Percentiles rank a stretch among this genome's conserved stretches.
phyloP scores from a whole-genome alignment of 192 early-diverging fungal species.

The Neocallimastix lanati region DNA sequence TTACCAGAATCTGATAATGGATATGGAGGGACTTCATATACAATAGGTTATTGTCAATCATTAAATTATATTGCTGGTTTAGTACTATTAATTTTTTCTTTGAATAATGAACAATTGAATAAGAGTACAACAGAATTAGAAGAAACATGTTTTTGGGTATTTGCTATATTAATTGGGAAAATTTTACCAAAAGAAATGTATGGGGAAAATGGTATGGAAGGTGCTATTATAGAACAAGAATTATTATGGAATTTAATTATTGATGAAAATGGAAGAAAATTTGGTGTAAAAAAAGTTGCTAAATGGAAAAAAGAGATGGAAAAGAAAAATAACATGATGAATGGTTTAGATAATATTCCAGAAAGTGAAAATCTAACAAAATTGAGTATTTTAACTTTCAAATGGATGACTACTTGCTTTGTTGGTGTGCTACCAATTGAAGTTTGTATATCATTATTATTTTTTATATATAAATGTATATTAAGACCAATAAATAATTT shows the following conservation, averaged over 20 bases:
- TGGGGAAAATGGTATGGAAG: constrained; percentile 47
- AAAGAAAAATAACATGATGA: constrained; percentile 2
- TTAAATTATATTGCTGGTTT: constrained; percentile 63
- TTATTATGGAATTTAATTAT: constrained; percentile 34
- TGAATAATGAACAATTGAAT: not conserved
- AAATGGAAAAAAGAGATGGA: constrained; percentile 21
- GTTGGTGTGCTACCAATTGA: constrained; percentile 60
- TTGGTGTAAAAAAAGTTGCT: constrained; percentile 21
- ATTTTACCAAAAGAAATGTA: constrained; percentile 58
- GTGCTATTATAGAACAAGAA: constrained; percentile 48
- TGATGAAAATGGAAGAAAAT: constrained; percentile 16
- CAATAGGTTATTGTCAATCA: constrained; percentile 68
- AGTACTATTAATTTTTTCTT: constrained; percentile 39
- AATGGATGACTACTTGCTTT: constrained; percentile 68
- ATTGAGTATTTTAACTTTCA: constrained; percentile 29
- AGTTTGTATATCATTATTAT: constrained; percentile 9
- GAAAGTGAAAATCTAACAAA: constrained; percentile 19
- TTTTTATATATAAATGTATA: too few species aligned
- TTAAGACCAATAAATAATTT: too few species aligned
- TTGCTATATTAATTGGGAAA: constrained; percentile 51
- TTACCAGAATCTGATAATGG: not conserved
- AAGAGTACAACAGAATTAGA: constrained; percentile 24
- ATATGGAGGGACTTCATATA: constrained; percentile 7
- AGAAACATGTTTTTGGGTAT: constrained; percentile 62
- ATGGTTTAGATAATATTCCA: constrained; percentile 35